Conservation (phyloP, 2,329 filamentous ascomycete species). For the Hawksworthiomyces lignivorus region DNA sequence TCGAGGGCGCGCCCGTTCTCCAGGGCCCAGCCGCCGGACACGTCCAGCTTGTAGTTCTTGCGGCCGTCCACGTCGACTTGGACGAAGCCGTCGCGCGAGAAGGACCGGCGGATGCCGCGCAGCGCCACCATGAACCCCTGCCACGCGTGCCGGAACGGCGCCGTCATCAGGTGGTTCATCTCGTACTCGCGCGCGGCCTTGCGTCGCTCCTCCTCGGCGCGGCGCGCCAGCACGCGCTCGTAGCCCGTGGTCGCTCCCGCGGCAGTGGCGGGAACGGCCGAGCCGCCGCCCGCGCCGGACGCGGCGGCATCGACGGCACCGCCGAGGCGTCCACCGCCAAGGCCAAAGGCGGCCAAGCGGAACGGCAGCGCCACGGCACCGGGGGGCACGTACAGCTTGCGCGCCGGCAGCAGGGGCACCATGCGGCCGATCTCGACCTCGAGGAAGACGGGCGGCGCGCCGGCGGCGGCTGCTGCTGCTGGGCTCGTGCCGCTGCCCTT, state of each 20-base stretch:
- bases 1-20: slow-evolving; percentile 53
- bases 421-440: slow-evolving; percentile 45
- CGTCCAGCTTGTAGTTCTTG: slow-evolving; percentile 47
- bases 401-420: slow-evolving; percentile 39
- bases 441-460: slow-evolving; percentile 33
- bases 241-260: neutral
- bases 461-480: neutral
- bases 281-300: neutral
- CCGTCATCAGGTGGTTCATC: slow-evolving; percentile 47
- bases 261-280: neutral
- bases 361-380: slow-evolving; percentile 29
- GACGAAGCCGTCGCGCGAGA: slow-evolving; percentile 50
- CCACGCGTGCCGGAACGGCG: slow-evolving; percentile 46
- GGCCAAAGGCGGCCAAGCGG: slow-evolving; percentile 24
- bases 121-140: slow-evolving; percentile 35
- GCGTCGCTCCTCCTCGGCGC: slow-evolving; percentile 29
- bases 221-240: slow-evolving; percentile 22
- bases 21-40: slow-evolving; percentile 48
- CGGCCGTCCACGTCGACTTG: slow-evolving; percentile 39
- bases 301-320: neutral
- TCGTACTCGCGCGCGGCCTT: slow-evolving; percentile 41
- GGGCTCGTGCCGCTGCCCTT: slow-evolving; percentile 13
- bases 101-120: slow-evolving; percentile 38
- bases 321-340: slow-evolving; percentile 6
- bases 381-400: slow-evolving; percentile 32